Percentiles rank a stretch among this genome's conserved stretches.
These are phyloP conservation scores for Phyllosticta citrichinensis DNA, from an alignment of 2,329 filamentous ascomycete species.

Conservation along the genomic window DNA sequence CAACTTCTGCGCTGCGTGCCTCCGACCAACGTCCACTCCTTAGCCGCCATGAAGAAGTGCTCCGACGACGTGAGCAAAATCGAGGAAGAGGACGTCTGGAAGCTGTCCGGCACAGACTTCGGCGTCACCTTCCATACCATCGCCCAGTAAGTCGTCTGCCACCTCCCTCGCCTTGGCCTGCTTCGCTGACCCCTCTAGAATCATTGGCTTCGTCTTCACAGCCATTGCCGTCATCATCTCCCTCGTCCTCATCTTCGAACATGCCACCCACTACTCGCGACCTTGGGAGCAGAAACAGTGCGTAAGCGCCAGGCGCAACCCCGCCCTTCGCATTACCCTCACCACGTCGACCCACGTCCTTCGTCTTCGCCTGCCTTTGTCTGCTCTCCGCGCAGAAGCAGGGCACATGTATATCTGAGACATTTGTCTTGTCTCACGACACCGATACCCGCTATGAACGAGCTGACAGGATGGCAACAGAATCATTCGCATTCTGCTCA, in stretches of 20 bases:
- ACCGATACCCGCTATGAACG: not conserved
- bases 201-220: slow-evolving; percentile 44
- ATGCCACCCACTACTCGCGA: slow-evolving; percentile 51
- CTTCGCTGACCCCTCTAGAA: not conserved
- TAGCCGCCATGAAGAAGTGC: slow-evolving; percentile 13
- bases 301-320: slow-evolving; percentile 15
- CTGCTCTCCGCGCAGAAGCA: too few species aligned
- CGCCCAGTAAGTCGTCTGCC: slow-evolving; percentile 6
- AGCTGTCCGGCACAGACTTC: slow-evolving; percentile 4
- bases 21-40: slow-evolving; percentile 9
- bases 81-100: slow-evolving; percentile 14
- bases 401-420: too few species aligned
- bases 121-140: slow-evolving; percentile 9
- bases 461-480: slow-evolving; percentile 30
- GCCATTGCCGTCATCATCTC: slow-evolving; percentile 42
- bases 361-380: too few species aligned
- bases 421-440: too few species aligned
- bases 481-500: slow-evolving; percentile 80
- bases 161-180: not conserved
- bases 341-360: not conserved
- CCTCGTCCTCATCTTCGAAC: slow-evolving; percentile 44
- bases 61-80: slow-evolving; percentile 28
- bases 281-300: slow-evolving; percentile 52
- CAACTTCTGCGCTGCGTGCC: slow-evolving; percentile 1
- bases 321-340: not conserved